These are phyloP conservation scores for Isoetes taiwanensis DNA, from an alignment of 75 land plant genomes.

Conservation along the genomic window DNA sequence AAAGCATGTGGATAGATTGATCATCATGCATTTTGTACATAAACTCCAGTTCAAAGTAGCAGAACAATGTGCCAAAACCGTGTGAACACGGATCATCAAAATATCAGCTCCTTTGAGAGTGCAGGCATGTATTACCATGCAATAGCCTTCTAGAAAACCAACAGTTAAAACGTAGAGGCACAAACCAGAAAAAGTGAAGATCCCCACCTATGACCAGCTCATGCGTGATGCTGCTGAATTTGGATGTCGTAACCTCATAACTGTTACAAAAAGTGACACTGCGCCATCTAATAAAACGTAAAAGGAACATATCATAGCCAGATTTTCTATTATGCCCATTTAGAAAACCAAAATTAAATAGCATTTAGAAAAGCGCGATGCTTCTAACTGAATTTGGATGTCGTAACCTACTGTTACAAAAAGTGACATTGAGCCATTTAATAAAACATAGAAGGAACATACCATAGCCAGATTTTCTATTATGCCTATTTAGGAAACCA, in stretches of 20 bases:
- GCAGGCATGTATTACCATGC: background rate
- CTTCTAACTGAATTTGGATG: constrained; percentile 61
- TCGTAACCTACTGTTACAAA: constrained; percentile 62
- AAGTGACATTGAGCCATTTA: background rate
- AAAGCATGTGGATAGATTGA: no score
- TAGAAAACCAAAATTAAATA: background rate
- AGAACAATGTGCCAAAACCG: constrained; percentile 91
- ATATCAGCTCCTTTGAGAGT: background rate
- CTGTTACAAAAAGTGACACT: constrained; percentile 23
- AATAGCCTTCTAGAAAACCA: no score
- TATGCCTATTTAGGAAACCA: background rate
- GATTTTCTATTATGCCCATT: background rate
- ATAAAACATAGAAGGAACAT: no score
- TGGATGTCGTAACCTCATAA: constrained; percentile 87
- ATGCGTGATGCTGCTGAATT: constrained; percentile 47
- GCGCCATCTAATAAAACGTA: no score
- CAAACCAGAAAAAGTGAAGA: constrained; percentile 84
- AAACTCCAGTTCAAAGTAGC: constrained; percentile 77
- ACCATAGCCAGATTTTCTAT: background rate
- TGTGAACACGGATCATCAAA: constrained; percentile 11
- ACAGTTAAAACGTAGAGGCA: constrained; percentile 4
- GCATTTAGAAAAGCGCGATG: background rate
- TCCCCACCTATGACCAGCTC: constrained; percentile 50
- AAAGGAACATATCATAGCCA: background rate
- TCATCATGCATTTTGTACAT: no score